These are phyloP conservation scores for Tricholoma sp. DNA, from an alignment of 768 basidiomycete species.

Conservation along the genomic window DNA sequence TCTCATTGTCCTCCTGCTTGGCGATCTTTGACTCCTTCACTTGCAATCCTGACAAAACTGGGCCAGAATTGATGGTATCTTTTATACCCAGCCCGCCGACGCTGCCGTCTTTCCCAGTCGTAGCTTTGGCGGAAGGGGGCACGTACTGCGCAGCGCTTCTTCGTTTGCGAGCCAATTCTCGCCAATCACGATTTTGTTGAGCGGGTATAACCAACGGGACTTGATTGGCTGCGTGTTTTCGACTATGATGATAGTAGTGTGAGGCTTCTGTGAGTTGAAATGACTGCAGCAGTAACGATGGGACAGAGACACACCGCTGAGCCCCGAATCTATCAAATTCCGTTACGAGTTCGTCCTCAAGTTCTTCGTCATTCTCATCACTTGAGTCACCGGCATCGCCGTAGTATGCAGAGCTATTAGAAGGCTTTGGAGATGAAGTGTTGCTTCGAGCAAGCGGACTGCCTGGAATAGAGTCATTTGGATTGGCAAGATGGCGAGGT, in stretches of 20 bases:
- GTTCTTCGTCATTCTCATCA: constrained; percentile 52
- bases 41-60: constrained; percentile 66
- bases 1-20: constrained; percentile 23
- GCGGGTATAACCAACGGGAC: constrained; percentile 82
- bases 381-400: constrained; percentile 42
- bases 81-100: constrained; percentile 73
- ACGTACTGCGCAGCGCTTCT: constrained; percentile 52
- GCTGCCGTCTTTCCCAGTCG: constrained; percentile 63
- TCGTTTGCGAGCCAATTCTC: constrained; percentile 68
- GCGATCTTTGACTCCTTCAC: constrained; percentile 32
- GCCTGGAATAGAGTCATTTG: constrained; percentile 37
- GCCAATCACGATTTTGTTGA: constrained; percentile 87
- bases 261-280: constrained; percentile 72
- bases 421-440: constrained; percentile 39
- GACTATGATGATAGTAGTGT: constrained; percentile 28
- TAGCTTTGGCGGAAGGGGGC: constrained; percentile 53
- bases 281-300: constrained; percentile 29
- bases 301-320: constrained; percentile 72
- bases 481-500: constrained; percentile 48
- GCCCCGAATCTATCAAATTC: constrained; percentile 70
- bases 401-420: constrained; percentile 18
- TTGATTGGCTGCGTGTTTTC: constrained; percentile 40
- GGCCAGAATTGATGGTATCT: constrained; percentile 75
- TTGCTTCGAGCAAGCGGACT: constrained; percentile 53
- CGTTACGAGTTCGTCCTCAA: constrained; percentile 64